Evolutionary conservation across 2,329 filamentous ascomycete genomes (phyloP), one percentile per base, ranked within the genome.

Genomic region (Xylaria sp.): DNA sequence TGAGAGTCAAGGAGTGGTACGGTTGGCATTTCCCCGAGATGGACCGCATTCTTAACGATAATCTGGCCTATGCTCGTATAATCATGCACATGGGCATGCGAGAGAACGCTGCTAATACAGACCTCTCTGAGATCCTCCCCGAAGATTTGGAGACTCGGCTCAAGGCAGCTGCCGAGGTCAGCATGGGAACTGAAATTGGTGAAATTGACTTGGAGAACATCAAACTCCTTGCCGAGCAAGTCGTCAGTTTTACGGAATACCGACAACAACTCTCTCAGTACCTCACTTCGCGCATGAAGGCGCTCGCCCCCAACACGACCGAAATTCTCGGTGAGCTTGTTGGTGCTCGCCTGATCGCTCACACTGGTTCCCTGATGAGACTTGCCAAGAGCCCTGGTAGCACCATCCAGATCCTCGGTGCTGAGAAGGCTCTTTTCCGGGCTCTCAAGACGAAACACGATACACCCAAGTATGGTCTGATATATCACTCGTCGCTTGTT

Each of bases 1-100:
- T 99, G 96, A 89, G 96, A 81, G 94, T 98, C 71, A 98, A 98
- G 90, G 96, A 99, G 83, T 99, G 96, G 96, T 99, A 99, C 80
- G 96, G 96, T 78, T 99, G 96, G 96, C 96, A 98, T 83, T 99
- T 98, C 86, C 96, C 96, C 48, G 96, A 99, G 85, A 90, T 99
- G 87, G 94, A 93, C 78, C 95, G 94, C 84, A 97, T 98, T 78
- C 87, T 98, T 75, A 97, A 97, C 82, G 96, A 99, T 87, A 99
- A 99, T 83, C 85, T 97, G 71, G 94, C 94, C 73, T 99, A 97
- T 80, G 91, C 94, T 69, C 91, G 91, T 74, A 91, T 99, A 67
- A 93, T 99, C 67, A 84, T 97, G 60, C 88, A 91, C 73, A 93
- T 97, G 85, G 96, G 96, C 75, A 93, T 97, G 88, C 92, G 96